Base-by-base conservation (phyloP, 2,329 filamentous ascomycete genomes). In the Alternaria atra region DNA sequence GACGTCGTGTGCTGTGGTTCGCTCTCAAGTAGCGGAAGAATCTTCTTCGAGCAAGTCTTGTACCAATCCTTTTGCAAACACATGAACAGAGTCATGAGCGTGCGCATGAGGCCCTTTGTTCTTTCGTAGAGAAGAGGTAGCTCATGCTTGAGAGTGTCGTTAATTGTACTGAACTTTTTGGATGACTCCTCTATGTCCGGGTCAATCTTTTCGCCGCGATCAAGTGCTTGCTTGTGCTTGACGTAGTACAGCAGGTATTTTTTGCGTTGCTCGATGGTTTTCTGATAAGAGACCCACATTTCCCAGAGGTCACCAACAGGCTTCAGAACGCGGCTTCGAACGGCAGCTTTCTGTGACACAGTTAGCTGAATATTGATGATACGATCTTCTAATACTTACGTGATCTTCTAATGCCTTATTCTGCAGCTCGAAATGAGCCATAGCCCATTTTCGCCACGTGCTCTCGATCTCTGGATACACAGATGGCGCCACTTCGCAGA, bases 221-320 rank as follows among this genome's bases (percentile, higher is more conserved):
- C 91, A 73, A 91, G 90, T 60, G 94, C 85, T 68, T 91, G 87
- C 72, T 92, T 89, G 69, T 88, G 92, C 68, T 91, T 91, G 66
- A 94, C 92, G 77, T 92, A 98, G 74, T 97, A 93, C 15, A 94
- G 82, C 13, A 96, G 87, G n/a, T 92, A 90, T 82, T 98, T 98
- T 70, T 94, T 90, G 25, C 95, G 91, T 81, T 98, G 97, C 75
- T 93, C 92, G 88, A 98, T 97, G 4, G 95, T 90, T 60, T 93
- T 87, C 50, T 93, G 91, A 2, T 94, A 93, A 35, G 92, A 91
- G 54, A 91, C 89, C 72, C 97, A 94, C 8, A 92, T 85, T 72
- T 91, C 90, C 75, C 95, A 91, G 30, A 94, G 85, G 46, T 87
- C 86, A 68, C 92, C 86, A 77, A 96, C 92, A 1, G 93, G 94